phyloP scores from a whole-genome alignment of 2,329 filamentous ascomycete genomes.

The Metarhizium rileyi region DNA sequence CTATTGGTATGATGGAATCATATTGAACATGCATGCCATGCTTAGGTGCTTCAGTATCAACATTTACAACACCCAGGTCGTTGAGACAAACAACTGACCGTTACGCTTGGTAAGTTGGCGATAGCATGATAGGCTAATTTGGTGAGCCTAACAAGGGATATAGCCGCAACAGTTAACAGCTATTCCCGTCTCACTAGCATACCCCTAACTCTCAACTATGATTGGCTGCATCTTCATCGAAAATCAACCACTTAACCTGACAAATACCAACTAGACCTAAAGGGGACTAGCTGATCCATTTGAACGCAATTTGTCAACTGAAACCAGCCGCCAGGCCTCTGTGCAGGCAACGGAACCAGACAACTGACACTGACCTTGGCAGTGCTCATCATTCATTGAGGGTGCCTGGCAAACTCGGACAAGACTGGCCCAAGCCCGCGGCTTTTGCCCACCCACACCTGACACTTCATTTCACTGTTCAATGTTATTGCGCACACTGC shows the following conservation, averaged over 20 bases:
- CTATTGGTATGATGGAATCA: no score
- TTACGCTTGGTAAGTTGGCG: neutral
- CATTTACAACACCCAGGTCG: no score
- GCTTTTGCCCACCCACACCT: slow-evolving; percentile 7
- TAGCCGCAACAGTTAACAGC: neutral
- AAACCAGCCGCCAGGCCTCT: no score
- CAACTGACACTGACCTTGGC: no score
- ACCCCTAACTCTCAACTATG: neutral
- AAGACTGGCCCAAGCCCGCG: slow-evolving; percentile 4
- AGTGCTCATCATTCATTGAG: no score
- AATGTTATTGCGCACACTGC: slow-evolving; percentile 1
- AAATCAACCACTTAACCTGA: neutral
- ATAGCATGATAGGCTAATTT: neutral
- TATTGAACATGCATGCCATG: no score
- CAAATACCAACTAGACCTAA: neutral
- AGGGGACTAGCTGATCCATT: neutral
- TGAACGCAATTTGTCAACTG: neutral
- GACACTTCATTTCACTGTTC: neutral
- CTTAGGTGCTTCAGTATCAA: no score
- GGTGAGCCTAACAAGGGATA: neutral
- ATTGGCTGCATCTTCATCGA: neutral
- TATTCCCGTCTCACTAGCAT: neutral
- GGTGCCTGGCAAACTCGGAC: neutral
- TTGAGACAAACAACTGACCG: no score
- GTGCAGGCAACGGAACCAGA: no score